phyloP scores from a whole-genome alignment of 169 alveolate species.

The Plasmodium relictum region DNA sequence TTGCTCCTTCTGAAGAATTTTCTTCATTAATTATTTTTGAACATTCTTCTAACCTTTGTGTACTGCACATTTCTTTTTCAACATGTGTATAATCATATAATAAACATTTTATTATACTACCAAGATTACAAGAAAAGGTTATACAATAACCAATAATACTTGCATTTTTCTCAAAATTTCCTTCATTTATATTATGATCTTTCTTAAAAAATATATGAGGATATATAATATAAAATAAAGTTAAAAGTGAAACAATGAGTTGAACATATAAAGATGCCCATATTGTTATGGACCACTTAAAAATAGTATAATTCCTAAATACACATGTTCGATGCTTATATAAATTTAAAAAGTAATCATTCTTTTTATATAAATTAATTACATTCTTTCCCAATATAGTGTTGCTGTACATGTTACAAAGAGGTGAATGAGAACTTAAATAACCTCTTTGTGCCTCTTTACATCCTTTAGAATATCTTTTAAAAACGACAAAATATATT shows the following conservation, averaged over 20 bases:
- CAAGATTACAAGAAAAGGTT: constrained; percentile 52
- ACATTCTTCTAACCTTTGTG: constrained; percentile 68
- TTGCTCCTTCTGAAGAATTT: not conserved
- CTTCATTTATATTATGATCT: not conserved
- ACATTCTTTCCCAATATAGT: constrained; percentile 79
- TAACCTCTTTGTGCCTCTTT: constrained; percentile 84
- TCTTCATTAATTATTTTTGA: constrained; percentile 25
- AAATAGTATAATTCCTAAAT: constrained; percentile 28
- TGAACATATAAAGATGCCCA: constrained; percentile 74
- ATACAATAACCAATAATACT: constrained; percentile 43
- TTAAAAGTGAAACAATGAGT: constrained; percentile 12
- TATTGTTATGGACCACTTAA: constrained; percentile 46
- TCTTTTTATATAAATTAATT: constrained; percentile 73
- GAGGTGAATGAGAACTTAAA: constrained; percentile 77
- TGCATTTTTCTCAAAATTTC: not conserved
- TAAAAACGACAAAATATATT: constrained; percentile 30
- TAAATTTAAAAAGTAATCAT: not conserved
- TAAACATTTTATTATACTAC: constrained; percentile 22
- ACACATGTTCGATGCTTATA: constrained; percentile 5
- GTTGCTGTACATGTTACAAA: constrained; percentile 80
- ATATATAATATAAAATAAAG: constrained; percentile 49
- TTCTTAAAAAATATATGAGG: constrained; percentile 17
- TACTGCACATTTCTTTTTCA: constrained; percentile 82
- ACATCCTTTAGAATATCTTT: constrained; percentile 75
- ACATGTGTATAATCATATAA: constrained; percentile 72